Conservation (phyloP, 371 early-diverging fungal species). For the Gilbertella persicaria region DNA sequence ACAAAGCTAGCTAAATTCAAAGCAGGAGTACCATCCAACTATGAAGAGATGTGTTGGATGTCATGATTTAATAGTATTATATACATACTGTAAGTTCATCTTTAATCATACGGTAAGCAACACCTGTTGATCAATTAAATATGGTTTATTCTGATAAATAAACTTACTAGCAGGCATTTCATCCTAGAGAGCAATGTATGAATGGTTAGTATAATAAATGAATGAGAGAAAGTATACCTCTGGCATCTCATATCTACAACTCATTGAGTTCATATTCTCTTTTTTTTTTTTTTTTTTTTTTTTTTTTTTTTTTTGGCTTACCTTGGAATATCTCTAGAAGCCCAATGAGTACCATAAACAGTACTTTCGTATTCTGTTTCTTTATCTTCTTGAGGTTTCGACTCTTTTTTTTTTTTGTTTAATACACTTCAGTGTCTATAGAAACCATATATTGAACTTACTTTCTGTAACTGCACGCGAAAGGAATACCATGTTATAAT, state of each 20-base stretch:
- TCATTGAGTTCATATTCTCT: background rate
- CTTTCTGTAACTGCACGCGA: no score
- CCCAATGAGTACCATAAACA: conserved; percentile 50
- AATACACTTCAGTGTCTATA: background rate
- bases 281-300: no score
- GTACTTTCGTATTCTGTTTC: conserved; percentile 20
- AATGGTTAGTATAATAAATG: conserved; percentile 2
- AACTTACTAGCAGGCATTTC: conserved; percentile 49
- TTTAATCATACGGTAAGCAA: conserved; percentile 47
- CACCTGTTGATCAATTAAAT: conserved; percentile 22
- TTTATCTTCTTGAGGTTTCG: background rate
- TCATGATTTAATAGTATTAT: background rate
- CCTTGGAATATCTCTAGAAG: conserved; percentile 44
- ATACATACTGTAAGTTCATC: conserved; percentile 44
- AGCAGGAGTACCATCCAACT: conserved; percentile 74
- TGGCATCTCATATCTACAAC: conserved; percentile 43
- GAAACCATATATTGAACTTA: background rate
- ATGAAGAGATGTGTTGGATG: background rate
- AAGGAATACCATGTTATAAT: no score
- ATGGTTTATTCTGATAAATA: background rate
- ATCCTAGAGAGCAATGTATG: conserved; percentile 20
- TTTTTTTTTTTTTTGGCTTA: conserved; percentile 16
- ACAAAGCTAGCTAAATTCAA: conserved; percentile 78
- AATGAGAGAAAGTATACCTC: no score
- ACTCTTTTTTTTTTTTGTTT: no score